Evolutionary conservation across 345 rosid genomes (phyloP), one percentile per base, ranked within the genome.

Genomic region (Nasturtium officinale): DNA sequence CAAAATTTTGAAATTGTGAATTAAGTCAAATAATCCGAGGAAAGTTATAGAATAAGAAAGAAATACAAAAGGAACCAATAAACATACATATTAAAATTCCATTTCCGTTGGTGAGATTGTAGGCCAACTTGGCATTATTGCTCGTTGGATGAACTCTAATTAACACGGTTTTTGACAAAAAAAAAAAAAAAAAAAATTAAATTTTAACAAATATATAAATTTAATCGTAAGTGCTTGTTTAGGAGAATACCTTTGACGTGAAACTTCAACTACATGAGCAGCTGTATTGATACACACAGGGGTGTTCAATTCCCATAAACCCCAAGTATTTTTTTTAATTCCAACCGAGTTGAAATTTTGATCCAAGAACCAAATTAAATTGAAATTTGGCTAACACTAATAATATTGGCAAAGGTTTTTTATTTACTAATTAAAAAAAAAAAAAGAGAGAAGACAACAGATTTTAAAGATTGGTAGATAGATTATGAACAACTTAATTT

Each of bases 1-100:
- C 61, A 74, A 48, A 65, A 74, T 65, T 25, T 65, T 65, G 65
- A 73, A 65, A 73, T 33, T 64, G 5, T 11, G 48, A 55, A 64
- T 46, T 46, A 42, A 43, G 57, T 23, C 65, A 8, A 45, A n/a
- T 6, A 67, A 38, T 25, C 38, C 1, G 51, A 51, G 9, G 45
- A 57, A 45, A 46, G 15, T 54, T 18, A 55, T 55, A 45, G 30
- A 12, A 55, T 33, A 45, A 33, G 57, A 63, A 50, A 64, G 47
- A 16, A 73, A 54, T 55, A 55, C 20, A 35, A 23, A 73, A 56
- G 28, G 33, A 65, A 64, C 47, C 21, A 45, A 65, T 17, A 30
- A 57, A 53, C 11, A 28, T 3, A 17, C 7, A 29, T 23, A 45
- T 18, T 17, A 9, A 18, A 69, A 18, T 12, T 55, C 13, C 1